Evolutionary conservation across 345 rosid genomes (phyloP).

Genomic region (Pistacia vera): DNA sequence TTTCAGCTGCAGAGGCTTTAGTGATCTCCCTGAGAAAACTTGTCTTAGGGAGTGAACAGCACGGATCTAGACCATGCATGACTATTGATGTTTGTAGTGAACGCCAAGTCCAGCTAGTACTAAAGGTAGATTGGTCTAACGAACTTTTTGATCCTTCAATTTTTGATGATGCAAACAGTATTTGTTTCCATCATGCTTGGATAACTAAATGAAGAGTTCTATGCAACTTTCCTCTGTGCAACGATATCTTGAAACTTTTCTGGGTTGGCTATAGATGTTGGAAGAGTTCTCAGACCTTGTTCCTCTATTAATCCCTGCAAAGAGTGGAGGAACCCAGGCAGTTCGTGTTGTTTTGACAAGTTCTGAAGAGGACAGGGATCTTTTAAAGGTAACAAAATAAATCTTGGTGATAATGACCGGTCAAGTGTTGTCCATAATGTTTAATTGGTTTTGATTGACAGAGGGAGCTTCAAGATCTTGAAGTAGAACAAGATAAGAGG

Average conservation of each 20-base stretch:
- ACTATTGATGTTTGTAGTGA: constrained; percentile 85
- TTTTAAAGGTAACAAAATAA: constrained; percentile 53
- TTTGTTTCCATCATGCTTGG: not conserved
- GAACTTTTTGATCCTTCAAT: not conserved
- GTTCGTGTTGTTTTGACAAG: constrained; percentile 72
- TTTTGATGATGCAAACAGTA: not conserved
- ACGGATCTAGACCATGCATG: constrained; percentile 71
- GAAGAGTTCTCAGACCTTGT: constrained; percentile 63
- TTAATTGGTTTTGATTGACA: constrained; percentile 39
- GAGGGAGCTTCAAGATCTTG: constrained; percentile 67
- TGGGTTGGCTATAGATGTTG: constrained; percentile 55
- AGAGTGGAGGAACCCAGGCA: constrained; percentile 66
- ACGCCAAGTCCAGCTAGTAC: constrained; percentile 70
- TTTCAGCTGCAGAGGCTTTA: constrained; percentile 50
- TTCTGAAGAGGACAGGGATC: constrained; percentile 74
- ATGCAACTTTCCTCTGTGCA: not conserved
- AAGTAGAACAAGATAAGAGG: constrained; percentile 63
- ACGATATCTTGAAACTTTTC: constrained; percentile 18
- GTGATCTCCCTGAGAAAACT: constrained; percentile 63
- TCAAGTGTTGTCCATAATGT: constrained; percentile 15
- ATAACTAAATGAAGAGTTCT: constrained; percentile 12
- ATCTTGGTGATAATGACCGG: constrained; percentile 4
- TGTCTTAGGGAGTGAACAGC: constrained; percentile 53
- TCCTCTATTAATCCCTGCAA: constrained; percentile 69
- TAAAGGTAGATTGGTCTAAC: constrained; percentile 53